These are phyloP conservation scores for Celoporthe dispersa DNA, from an alignment of 2,329 filamentous ascomycete species.

Conservation along the genomic window DNA sequence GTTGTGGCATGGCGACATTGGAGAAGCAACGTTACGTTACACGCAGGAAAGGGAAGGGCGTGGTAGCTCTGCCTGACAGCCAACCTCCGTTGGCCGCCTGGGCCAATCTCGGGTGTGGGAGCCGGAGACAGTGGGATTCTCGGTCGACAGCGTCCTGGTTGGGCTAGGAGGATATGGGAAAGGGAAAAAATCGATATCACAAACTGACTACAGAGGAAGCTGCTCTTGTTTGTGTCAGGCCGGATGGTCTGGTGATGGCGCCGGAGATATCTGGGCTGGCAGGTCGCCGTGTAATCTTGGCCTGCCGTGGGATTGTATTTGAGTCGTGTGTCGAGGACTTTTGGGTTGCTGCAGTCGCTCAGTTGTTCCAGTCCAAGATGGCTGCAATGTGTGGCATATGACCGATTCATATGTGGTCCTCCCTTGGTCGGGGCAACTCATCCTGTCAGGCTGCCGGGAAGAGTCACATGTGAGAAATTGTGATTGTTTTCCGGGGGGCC, in stretches of 20 bases:
- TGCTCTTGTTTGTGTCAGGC: not conserved
- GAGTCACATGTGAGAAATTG: slow-evolving; percentile 4
- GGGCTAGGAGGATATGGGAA: not conserved
- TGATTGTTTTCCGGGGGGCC: not conserved
- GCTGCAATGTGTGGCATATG: not conserved
- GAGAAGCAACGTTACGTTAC: slow-evolving; percentile 33
- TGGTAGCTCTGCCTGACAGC: not conserved
- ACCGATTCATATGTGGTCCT: slow-evolving; percentile 2
- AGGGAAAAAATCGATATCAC: not conserved
- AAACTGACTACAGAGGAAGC: not conserved
- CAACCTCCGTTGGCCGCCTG: not conserved
- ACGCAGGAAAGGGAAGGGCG: not conserved
- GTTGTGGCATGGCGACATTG: slow-evolving; percentile 40
- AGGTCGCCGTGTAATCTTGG: not conserved
- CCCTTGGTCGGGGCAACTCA: not conserved
- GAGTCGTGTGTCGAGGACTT: not conserved
- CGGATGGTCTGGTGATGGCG: slow-evolving; percentile 1
- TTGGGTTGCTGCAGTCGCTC: not conserved
- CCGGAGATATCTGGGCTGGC: not conserved
- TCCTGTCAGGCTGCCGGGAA: not conserved
- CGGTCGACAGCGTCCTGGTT: not conserved
- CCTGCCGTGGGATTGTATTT: not conserved
- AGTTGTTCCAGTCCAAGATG: not conserved
- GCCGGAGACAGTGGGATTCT: not conserved
- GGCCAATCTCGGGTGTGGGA: slow-evolving; percentile 12